Evolutionary conservation across 495 filamentous ascomycete genomes (phyloP).

Genomic region (Amphirosellinia nigrospora): DNA sequence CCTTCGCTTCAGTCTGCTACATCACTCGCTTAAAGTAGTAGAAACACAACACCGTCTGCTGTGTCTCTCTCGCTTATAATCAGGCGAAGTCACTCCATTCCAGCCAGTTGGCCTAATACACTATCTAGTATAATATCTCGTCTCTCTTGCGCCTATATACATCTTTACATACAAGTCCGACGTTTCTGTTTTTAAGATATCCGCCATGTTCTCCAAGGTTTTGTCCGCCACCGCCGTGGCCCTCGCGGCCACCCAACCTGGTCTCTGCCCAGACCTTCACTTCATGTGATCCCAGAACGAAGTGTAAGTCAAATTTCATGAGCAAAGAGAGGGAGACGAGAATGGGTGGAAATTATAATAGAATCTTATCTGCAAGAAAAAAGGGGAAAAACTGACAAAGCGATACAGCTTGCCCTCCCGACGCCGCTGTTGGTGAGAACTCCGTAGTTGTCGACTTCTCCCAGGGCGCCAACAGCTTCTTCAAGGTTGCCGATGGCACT

Average conservation of each 20-base stretch:
- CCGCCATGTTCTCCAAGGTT: constrained; percentile 52
- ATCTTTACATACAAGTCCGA: background rate
- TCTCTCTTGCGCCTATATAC: constrained; percentile 1
- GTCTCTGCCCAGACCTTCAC: constrained; percentile 76
- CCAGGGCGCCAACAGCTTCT: constrained; percentile 68
- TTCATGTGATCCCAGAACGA: constrained; percentile 73
- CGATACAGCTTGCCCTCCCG: constrained; percentile 64
- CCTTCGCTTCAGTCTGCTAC: constrained; percentile 10
- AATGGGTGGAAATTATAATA: background rate
- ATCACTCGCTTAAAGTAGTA: constrained; percentile 30
- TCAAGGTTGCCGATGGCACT: constrained; percentile 68
- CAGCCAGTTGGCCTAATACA: constrained; percentile 14
- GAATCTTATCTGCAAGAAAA: background rate
- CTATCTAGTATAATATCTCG: constrained; percentile 13
- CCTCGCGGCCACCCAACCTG: constrained; percentile 49
- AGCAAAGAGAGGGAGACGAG: too few relatives aligned
- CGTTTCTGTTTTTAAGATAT: background rate
- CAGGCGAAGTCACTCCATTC: constrained; percentile 5
- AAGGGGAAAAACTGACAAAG: constrained; percentile 25
- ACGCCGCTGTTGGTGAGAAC: constrained; percentile 69
- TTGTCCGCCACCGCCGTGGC: constrained; percentile 46
- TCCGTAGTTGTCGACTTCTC: constrained; percentile 83
- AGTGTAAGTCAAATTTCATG: constrained; percentile 55
- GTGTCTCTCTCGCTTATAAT: constrained; percentile 22
- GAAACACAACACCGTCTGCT: constrained; percentile 19